These are phyloP conservation scores for Cantharellus anzutake DNA, from an alignment of 768 basidiomycete species.

Conservation along the genomic window DNA sequence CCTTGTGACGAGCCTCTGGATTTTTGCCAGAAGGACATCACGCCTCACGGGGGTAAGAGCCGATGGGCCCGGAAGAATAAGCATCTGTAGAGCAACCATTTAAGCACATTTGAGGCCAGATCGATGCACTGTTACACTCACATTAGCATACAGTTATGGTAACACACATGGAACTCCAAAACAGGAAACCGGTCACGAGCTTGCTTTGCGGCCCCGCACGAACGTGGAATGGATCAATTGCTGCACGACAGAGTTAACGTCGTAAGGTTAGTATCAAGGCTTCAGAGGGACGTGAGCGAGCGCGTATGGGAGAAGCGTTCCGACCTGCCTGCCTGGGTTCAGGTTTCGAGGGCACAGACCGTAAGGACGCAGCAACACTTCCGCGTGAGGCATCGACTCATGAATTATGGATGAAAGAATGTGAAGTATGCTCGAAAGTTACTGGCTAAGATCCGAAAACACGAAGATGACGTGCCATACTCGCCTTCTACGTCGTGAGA, in stretches of 20 bases:
- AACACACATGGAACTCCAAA: too few relatives aligned
- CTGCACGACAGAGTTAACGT: slow-evolving; percentile 6
- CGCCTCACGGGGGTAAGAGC: slow-evolving; percentile 54
- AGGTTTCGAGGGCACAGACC: not conserved
- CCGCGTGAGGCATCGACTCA: not conserved
- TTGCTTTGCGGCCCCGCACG: too few relatives aligned
- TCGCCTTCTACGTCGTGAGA: not conserved
- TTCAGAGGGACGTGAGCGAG: not conserved
- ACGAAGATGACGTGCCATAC: not conserved
- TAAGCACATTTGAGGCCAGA: too few relatives aligned
- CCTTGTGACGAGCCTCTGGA: slow-evolving; percentile 32
- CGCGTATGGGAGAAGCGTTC: not conserved
- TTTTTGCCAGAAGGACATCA: slow-evolving; percentile 37
- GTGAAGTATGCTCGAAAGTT: not conserved
- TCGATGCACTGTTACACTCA: too few relatives aligned
- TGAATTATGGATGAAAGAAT: not conserved
- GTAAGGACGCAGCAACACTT: not conserved
- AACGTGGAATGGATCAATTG: not conserved
- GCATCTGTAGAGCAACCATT: slow-evolving; percentile 27
- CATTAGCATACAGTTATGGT: too few relatives aligned
- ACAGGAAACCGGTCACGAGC: too few relatives aligned
- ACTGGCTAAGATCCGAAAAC: not conserved
- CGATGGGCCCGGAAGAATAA: slow-evolving; percentile 61
- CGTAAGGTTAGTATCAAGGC: slow-evolving; percentile 1
- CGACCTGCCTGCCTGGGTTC: not conserved